Conservation (phyloP, 78 protist genomes). For the Dictyostelium citrinum region DNA sequence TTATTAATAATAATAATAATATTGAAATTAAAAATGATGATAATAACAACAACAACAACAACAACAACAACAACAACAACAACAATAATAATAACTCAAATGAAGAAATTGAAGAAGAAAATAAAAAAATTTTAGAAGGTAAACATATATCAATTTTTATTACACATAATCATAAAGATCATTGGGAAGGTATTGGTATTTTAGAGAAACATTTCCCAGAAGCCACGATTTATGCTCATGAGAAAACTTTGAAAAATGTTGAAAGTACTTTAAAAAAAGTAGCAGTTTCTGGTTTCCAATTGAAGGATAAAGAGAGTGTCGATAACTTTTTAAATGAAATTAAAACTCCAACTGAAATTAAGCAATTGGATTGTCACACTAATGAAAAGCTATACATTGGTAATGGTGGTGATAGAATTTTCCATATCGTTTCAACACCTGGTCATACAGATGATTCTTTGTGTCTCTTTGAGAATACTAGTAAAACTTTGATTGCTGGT, state of each 20-base stretch:
- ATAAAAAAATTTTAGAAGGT: background rate
- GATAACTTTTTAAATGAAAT: background rate
- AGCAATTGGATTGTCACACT: background rate
- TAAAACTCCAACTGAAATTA: background rate
- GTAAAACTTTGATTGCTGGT: slow-evolving; percentile 51
- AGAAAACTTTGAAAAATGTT: background rate
- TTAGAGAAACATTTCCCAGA: slow-evolving; percentile 4
- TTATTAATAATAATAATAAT: background rate
- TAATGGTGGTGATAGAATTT: slow-evolving; percentile 11
- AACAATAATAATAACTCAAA: no score
- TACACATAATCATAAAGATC: slow-evolving; percentile 59
- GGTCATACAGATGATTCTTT: slow-evolving; percentile 65
- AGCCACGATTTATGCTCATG: slow-evolving; percentile 26
- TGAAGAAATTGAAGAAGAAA: background rate
- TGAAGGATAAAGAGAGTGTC: background rate
- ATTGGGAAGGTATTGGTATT: slow-evolving; percentile 39
- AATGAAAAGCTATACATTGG: slow-evolving; percentile 14
- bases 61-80: background rate
- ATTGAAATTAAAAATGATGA: background rate
- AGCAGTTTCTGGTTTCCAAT: background rate
- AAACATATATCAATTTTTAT: slow-evolving; percentile 9
- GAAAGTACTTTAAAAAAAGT: background rate
- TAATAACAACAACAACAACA: no score
- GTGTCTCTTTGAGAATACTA: slow-evolving; percentile 24
- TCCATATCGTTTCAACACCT: slow-evolving; percentile 41